phyloP scores from a whole-genome alignment of 306 rosid species.

The Parietaria judaica region DNA sequence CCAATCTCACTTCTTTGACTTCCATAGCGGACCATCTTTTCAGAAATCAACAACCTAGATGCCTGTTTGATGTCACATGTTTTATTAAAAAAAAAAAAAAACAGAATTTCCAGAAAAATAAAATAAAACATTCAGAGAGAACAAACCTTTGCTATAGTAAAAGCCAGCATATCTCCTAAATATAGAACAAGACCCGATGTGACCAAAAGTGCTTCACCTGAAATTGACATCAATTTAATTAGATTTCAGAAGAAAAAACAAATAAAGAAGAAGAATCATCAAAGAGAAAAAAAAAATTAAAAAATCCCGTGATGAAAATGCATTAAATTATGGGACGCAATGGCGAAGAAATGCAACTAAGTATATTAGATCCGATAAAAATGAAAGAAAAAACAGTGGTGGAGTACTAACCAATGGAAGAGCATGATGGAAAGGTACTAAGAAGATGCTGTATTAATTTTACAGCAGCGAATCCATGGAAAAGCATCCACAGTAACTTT shows the following conservation, averaged over 20 bases:
- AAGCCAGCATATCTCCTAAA: slow-evolving; percentile 80
- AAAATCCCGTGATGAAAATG: neutral
- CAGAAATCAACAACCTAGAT: slow-evolving; percentile 36
- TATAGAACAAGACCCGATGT: slow-evolving; percentile 79
- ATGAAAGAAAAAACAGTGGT: neutral
- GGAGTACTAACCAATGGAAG: slow-evolving; percentile 66
- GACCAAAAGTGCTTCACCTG: slow-evolving; percentile 83
- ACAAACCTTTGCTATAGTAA: slow-evolving; percentile 57
- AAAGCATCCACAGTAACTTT: slow-evolving; percentile 63
- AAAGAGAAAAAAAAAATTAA: slow-evolving; percentile 9
- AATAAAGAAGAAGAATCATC: slow-evolving; percentile 1
- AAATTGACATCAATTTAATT: neutral
- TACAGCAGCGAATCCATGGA: slow-evolving; percentile 76
- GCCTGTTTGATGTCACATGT: slow-evolving; percentile 45
- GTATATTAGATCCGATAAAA: no score
- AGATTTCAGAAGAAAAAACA: neutral
- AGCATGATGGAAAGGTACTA: slow-evolving; percentile 71
- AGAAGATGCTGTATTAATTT: slow-evolving; percentile 68
- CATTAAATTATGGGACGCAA: no score
- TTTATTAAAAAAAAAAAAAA: no score
- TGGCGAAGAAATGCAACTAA: no score
- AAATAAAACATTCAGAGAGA: slow-evolving; percentile 1
- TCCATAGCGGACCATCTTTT: slow-evolving; percentile 42
- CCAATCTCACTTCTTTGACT: slow-evolving; percentile 66
- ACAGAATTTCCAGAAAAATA: slow-evolving; percentile 10